phyloP scores from a whole-genome alignment of 2,329 filamentous ascomycete genomes.

The Xylaria sp. region DNA sequence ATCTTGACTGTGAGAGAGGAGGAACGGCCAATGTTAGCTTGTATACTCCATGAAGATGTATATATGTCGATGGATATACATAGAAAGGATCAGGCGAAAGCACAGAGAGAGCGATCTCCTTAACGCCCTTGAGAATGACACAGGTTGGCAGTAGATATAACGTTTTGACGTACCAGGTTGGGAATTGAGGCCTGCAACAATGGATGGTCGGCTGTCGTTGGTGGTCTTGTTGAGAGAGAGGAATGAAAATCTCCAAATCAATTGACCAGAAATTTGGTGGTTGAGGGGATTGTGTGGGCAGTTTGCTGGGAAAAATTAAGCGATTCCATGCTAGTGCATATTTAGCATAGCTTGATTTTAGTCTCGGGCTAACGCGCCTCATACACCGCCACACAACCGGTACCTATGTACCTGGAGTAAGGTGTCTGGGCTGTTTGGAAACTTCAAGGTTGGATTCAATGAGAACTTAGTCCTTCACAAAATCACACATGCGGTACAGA shows the following conservation, averaged over 20 bases:
- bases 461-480: neutral
- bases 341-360: conserved; percentile 11
- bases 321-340: conserved; percentile 41
- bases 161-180: conserved; percentile 50
- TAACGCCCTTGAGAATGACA: neutral
- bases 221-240: conserved; percentile 45
- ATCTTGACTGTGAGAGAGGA: conserved; percentile 71
- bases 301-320: conserved; percentile 45
- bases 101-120: neutral
- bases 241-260: conserved; percentile 45
- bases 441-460: conserved; percentile 6
- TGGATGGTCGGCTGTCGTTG: conserved; percentile 51
- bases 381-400: neutral
- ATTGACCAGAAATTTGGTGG: conserved; percentile 45
- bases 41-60: conserved; percentile 2
- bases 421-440: neutral
- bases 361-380: conserved; percentile 22
- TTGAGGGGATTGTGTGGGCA: conserved; percentile 46
- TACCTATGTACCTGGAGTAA: neutral
- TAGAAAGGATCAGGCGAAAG: neutral
- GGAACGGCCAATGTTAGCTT: conserved; percentile 41
- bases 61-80: conserved; percentile 6
- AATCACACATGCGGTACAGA: no score
- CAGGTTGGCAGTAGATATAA: neutral
- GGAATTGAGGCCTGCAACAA: conserved; percentile 52